Base-by-base conservation (phyloP, 768 basidiomycete species). In the Tulasnella sp. region DNA sequence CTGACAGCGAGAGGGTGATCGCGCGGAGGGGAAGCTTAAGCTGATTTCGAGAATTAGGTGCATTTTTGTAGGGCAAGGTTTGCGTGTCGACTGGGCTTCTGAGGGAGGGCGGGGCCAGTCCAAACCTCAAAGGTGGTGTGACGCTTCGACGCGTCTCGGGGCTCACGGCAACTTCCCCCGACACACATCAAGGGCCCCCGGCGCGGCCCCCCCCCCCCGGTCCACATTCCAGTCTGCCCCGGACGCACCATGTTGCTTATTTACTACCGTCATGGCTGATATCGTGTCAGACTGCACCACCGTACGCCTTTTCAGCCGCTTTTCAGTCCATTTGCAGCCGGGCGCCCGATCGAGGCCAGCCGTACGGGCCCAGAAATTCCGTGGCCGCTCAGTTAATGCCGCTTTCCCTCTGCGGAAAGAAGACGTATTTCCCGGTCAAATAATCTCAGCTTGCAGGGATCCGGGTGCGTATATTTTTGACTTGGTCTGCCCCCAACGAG, bases 151-250 rank as follows among this genome's bases (percentile, higher is more conserved):
- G 61, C 61, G n/a, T 67, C 20, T n/a, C 61, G 61, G 61, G 2
- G 26, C n/a, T 67, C 61, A 67, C 61, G 61, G 61, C 61, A 67
- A 67, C 61, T 67, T 67, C 61, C 61, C 32, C 61, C 61, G 61
- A 67, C 61, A 29, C 61, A 67, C 61, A 67, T 67, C 61, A 67
- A 67, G 61, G 61, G 61, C 6, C 57, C 57, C 3, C 57, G 3
- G 3, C 5, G 7, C 40, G 40, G 7, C 42, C 42, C 7, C 15
- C 42, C 7, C 26, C 55, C 13, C 55, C 55, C 55, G 16, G 55
- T 57, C 26, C 55, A 57, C 55, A 57, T 57, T 67, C 61, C 16
- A 26, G 5, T 55, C 57, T 61, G 4, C n/a, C 6, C 57, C 51
- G 7, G 5, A 44, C 46, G 3, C 46, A 51, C 48, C 48, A 67